Evolutionary conservation across 2,329 filamentous ascomycete genomes (phyloP).

Genomic region (Dactylellina parvicollis): DNA sequence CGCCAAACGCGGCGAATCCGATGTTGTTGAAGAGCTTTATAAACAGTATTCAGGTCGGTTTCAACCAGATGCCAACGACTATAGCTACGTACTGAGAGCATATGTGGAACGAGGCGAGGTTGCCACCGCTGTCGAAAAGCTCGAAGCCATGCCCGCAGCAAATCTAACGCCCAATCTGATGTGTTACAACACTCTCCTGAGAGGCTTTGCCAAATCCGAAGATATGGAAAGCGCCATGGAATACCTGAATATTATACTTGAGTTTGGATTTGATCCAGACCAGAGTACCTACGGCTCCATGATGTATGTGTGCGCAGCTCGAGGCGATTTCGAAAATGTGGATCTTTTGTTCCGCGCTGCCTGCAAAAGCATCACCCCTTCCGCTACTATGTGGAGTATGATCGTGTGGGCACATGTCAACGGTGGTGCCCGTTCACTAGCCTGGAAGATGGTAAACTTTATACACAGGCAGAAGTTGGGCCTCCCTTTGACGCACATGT

Average conservation of each 20-base stretch:
- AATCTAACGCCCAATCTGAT: slow-evolving; percentile 68
- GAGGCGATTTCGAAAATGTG: slow-evolving; percentile 75
- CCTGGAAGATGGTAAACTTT: slow-evolving; percentile 46
- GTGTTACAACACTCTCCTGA: slow-evolving; percentile 81
- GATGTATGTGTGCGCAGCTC: slow-evolving; percentile 75
- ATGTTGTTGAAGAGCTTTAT: slow-evolving; percentile 64
- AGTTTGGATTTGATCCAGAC: slow-evolving; percentile 67
- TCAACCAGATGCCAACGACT: slow-evolving; percentile 55
- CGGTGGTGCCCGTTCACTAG: slow-evolving; percentile 43
- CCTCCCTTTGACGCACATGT: slow-evolving; percentile 45
- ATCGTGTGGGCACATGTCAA: slow-evolving; percentile 49
- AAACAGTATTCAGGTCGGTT: slow-evolving; percentile 59
- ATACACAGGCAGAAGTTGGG: slow-evolving; percentile 30
- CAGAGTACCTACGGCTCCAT: slow-evolving; percentile 75
- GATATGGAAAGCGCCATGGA: slow-evolving; percentile 74
- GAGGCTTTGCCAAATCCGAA: slow-evolving; percentile 73
- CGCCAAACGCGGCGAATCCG: slow-evolving; percentile 64
- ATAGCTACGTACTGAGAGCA: slow-evolving; percentile 74
- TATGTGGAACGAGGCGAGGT: slow-evolving; percentile 76
- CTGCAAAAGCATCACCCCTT: slow-evolving; percentile 28
- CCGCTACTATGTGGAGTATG: slow-evolving; percentile 45
- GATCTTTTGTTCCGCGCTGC: slow-evolving; percentile 63
- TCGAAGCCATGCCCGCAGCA: slow-evolving; percentile 70
- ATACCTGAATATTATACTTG: slow-evolving; percentile 71
- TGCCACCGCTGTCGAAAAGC: slow-evolving; percentile 68